phyloP scores from a whole-genome alignment of 331 rosid genomes.

The Malus hybrid region DNA sequence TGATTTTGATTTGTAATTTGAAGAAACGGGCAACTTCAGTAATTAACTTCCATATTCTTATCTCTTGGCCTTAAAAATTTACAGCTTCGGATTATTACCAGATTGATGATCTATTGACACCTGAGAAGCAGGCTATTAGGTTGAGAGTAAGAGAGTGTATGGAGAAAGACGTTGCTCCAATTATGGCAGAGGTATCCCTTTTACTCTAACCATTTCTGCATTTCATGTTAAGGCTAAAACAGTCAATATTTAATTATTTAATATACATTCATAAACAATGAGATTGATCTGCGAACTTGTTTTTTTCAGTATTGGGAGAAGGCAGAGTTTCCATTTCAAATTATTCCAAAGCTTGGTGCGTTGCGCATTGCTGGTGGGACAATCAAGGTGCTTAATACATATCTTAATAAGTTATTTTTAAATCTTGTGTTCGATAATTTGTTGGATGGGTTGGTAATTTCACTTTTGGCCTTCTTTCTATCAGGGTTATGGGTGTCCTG shows the following conservation, averaged over 20 bases:
- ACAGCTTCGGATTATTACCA: no score
- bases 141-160: slow-evolving; percentile 48
- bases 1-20: no score
- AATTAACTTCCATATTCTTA: no score
- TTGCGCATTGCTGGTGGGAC: slow-evolving; percentile 17
- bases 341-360: slow-evolving; percentile 52
- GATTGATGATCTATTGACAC: slow-evolving; percentile 40
- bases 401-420: neutral
- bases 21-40: no score
- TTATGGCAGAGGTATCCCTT: slow-evolving; percentile 64
- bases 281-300: neutral
- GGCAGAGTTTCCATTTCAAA: slow-evolving; percentile 73
- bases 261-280: neutral
- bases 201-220: neutral
- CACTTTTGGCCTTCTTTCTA: slow-evolving; percentile 11
- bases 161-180: slow-evolving; percentile 73
- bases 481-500: slow-evolving; percentile 91
- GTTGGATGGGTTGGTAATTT: slow-evolving; percentile 14
- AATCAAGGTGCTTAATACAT: slow-evolving; percentile 40
- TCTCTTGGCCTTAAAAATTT: no score
- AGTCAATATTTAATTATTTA: neutral
- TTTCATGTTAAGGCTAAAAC: neutral
- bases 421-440: neutral
- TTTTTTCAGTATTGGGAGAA: slow-evolving; percentile 72
- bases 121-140: slow-evolving; percentile 55